phyloP scores from a whole-genome alignment of 345 rosid species.

The Viola odorata region DNA sequence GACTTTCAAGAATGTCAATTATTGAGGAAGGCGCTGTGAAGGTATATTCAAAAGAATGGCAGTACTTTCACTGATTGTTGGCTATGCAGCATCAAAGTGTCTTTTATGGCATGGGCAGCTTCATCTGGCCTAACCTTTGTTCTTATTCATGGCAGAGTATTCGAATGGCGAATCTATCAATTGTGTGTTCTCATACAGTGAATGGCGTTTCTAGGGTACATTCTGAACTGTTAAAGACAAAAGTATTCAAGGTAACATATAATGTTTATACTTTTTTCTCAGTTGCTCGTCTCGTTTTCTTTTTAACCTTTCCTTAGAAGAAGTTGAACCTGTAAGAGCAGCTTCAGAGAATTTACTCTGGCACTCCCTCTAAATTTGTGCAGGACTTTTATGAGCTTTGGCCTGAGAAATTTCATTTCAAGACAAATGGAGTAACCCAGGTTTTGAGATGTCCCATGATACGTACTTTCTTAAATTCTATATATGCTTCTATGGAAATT shows the following conservation, averaged over 20 bases:
- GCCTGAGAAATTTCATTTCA: conserved; percentile 45
- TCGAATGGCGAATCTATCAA: conserved; percentile 45
- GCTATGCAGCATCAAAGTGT: not conserved
- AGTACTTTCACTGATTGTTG: not conserved
- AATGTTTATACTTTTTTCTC: conserved; percentile 2
- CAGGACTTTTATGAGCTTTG: conserved; percentile 49
- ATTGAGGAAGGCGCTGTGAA: conserved; percentile 47
- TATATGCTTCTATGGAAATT: too few relatives aligned
- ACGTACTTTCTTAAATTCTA: too few relatives aligned
- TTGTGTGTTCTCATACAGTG: conserved; percentile 40
- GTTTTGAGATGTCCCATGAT: too few relatives aligned
- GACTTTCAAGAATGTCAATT: conserved; percentile 42
- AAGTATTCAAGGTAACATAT: conserved; percentile 33
- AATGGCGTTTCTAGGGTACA: conserved; percentile 43
- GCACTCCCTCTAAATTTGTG: conserved; percentile 4
- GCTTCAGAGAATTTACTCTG: conserved; percentile 6
- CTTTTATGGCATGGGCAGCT: not conserved
- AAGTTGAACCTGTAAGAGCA: not conserved
- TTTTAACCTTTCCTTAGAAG: not conserved
- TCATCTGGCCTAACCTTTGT: not conserved
- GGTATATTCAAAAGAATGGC: conserved; percentile 17
- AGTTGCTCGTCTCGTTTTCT: not conserved
- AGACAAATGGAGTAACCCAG: conserved; percentile 48
- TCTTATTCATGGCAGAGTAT: conserved; percentile 25
- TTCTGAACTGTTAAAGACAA: conserved; percentile 33